These are phyloP conservation scores for Penicillium arizonense DNA, from an alignment of 495 filamentous ascomycete species.

Conservation along the genomic window DNA sequence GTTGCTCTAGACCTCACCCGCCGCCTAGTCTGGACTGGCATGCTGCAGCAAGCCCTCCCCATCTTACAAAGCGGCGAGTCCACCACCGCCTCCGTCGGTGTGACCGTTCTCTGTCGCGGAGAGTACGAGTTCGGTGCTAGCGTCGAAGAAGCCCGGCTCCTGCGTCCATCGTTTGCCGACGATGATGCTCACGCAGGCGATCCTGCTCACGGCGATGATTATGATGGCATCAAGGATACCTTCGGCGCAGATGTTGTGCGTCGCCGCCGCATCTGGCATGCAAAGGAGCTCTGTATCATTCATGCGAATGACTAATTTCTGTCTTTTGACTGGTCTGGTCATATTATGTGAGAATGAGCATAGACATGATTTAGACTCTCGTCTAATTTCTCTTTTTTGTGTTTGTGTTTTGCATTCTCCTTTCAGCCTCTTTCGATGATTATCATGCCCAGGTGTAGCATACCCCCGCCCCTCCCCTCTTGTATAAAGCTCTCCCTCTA, in stretches of 20 bases:
- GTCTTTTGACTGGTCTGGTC: not conserved
- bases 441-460: constrained; percentile 5
- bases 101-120: constrained; percentile 72
- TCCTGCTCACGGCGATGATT: constrained; percentile 31
- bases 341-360: not conserved
- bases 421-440: constrained; percentile 4
- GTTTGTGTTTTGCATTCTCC: no score
- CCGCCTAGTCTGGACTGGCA: constrained; percentile 80
- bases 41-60: constrained; percentile 71
- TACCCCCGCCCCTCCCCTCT: not conserved
- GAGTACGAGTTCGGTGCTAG: constrained; percentile 79
- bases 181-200: constrained; percentile 10
- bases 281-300: constrained; percentile 61
- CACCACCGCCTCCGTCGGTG: constrained; percentile 56
- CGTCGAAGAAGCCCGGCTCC: constrained; percentile 71
- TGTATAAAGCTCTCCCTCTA: constrained; percentile 1
- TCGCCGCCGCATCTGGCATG: constrained; percentile 72
- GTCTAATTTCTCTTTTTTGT: not conserved
- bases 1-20: constrained; percentile 80
- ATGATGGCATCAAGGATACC: constrained; percentile 48
- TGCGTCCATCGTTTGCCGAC: constrained; percentile 15
- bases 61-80: constrained; percentile 54
- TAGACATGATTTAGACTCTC: not conserved
- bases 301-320: constrained; percentile 35
- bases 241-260: constrained; percentile 56